These are phyloP conservation scores for Eutrema heterophyllum DNA, from an alignment of 345 rosid species.

Conservation along the genomic window DNA sequence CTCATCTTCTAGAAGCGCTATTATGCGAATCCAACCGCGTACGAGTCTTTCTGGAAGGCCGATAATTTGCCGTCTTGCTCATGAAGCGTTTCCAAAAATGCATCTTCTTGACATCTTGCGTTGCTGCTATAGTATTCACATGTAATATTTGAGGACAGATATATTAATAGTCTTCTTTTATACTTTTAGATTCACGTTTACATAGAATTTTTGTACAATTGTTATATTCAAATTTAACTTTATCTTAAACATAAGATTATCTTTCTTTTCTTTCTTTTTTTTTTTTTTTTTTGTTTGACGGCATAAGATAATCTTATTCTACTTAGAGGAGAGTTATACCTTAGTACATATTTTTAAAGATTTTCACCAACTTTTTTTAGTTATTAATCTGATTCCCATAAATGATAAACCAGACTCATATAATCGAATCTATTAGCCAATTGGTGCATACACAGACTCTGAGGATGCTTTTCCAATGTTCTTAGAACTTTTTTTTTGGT, in stretches of 20 bases:
- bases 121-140: too few species aligned
- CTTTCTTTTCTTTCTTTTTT: too few species aligned
- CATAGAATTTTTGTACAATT: background rate
- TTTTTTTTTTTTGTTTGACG: background rate
- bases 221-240: background rate
- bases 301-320: background rate
- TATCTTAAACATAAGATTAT: background rate
- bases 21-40: too few species aligned
- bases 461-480: background rate
- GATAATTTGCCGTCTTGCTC: background rate
- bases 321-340: background rate
- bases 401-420: background rate
- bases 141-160: too few species aligned
- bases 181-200: background rate
- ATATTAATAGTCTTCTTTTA: too few species aligned
- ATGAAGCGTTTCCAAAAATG: background rate
- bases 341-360: background rate
- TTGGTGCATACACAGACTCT: background rate
- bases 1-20: too few species aligned
- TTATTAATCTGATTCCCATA: background rate
- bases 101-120: background rate
- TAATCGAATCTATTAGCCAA: background rate
- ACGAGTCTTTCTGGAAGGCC: too few species aligned
- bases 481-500: background rate
- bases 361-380: background rate